Percentiles rank a stretch among this genome's conserved stretches.
phyloP scores from a whole-genome alignment of 2,329 filamentous ascomycete species.

The Emergomyces africanus region DNA sequence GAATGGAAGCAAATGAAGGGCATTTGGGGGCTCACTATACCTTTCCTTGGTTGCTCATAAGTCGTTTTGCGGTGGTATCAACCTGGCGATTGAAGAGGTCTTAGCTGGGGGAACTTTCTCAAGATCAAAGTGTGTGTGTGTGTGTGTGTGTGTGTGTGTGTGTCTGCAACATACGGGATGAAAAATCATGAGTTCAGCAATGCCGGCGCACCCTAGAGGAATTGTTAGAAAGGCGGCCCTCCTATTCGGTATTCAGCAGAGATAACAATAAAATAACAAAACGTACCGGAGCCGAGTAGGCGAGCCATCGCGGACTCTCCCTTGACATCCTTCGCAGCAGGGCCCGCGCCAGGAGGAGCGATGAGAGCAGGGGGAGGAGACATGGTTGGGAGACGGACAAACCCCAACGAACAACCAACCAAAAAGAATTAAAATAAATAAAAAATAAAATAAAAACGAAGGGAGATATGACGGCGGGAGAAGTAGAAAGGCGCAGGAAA shows the following conservation, averaged over 20 bases:
- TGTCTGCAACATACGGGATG: constrained; percentile 57
- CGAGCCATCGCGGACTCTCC: constrained; percentile 82
- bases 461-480: too few species aligned
- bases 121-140: neutral
- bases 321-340: constrained; percentile 51
- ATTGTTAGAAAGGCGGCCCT: constrained; percentile 7
- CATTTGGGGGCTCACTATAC: constrained; percentile 29
- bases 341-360: constrained; percentile 23
- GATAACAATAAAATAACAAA: constrained; percentile 11
- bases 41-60: constrained; percentile 94
- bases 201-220: constrained; percentile 67
- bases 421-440: too few species aligned
- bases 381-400: neutral
- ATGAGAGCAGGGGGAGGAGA: constrained; percentile 37
- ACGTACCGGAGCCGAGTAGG: constrained; percentile 76
- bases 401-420: neutral
- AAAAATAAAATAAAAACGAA: too few species aligned
- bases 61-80: constrained; percentile 94
- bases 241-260: neutral
- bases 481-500: too few species aligned
- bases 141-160: neutral
- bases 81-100: constrained; percentile 42
- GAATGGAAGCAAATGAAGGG: too few species aligned
- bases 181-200: constrained; percentile 86
- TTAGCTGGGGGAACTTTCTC: constrained; percentile 13